phyloP scores from a whole-genome alignment of 257 asterid species.

The Solanum boliviense region DNA sequence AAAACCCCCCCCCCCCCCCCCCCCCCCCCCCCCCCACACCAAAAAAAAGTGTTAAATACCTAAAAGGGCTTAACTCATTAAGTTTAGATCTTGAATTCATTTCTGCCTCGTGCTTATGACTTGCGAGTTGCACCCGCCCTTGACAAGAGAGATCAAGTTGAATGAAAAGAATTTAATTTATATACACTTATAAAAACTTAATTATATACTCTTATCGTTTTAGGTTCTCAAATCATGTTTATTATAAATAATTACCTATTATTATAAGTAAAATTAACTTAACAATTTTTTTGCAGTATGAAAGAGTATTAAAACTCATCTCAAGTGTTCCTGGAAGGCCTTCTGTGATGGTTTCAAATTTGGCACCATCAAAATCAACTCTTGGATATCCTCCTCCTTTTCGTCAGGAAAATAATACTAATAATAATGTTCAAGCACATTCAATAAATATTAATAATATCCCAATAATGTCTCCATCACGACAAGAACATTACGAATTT shows the following conservation, averaged over 20 bases:
- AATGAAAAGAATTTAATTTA: neutral
- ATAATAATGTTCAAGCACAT: neutral
- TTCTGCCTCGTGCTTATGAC: neutral
- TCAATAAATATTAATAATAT: conserved; percentile 1
- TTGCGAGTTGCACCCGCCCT: neutral
- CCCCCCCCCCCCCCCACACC: neutral
- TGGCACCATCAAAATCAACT: neutral
- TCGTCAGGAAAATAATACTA: neutral
- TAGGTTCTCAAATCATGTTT: neutral
- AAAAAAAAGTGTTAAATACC: neutral
- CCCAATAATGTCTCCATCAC: neutral
- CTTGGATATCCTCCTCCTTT: neutral
- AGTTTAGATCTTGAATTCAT: neutral
- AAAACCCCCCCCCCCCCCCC: too few relatives aligned
- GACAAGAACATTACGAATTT: neutral
- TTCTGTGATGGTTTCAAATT: neutral
- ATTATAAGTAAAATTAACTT: neutral
- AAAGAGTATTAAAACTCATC: conserved; percentile 11
- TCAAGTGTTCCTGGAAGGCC: conserved; percentile 27
- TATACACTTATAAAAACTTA: neutral
- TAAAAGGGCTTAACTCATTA: neutral
- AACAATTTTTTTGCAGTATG: conserved; percentile 16
- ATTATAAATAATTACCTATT: neutral
- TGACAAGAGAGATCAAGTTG: neutral
- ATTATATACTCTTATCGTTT: neutral